Base-by-base conservation (phyloP, 257 asterid genomes). In the Ehretia macrophylla region DNA sequence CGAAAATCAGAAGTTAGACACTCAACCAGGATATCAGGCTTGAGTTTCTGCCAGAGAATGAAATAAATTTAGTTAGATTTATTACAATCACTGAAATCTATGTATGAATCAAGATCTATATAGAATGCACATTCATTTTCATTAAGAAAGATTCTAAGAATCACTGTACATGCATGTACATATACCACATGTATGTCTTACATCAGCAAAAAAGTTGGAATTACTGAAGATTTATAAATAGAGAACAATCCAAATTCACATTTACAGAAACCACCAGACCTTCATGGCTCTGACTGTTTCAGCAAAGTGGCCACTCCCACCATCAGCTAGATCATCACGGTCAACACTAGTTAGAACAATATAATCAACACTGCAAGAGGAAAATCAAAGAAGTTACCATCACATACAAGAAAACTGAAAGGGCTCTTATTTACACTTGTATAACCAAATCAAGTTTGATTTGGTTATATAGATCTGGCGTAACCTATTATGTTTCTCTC, bases 1-100 rank as follows among this genome's bases (percentile, higher is more conserved):
- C 96, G 89, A 72, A 93, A 93, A 83, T 93, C 99, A 51, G 97
- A 93, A 47, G 99, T 89, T 67, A 93, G 77, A 72, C 99, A 93
- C 77, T 89, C 97, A 17, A 93, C 87, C 95, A 93, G 83, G 71
- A 93, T 86, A 11, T 80, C 96, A 51, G 96, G 96, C 70, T 85
- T 89, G 55, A 93, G 90, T 62, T 57, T 67, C 99, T 86, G 90
- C 69, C 68, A 60, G 60, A 56, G 53, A 81, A 62, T 58, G 44
- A 46, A 17, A 52, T 10, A 32, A 60, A 18, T 22, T 63, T 58
- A n/a, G 72, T 77, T 44, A 77, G 68, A 63, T 10, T 8, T 44
- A 10, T 11, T 49, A 0, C 16, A 14, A 10, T 47, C n/a, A 11
- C 1, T n/a, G 54, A 8, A 17, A 49, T 17, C 27, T 3, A 17